These are phyloP conservation scores for Alternaria viburni DNA, from an alignment of 2,329 filamentous ascomycete genomes.

Conservation along the genomic window DNA sequence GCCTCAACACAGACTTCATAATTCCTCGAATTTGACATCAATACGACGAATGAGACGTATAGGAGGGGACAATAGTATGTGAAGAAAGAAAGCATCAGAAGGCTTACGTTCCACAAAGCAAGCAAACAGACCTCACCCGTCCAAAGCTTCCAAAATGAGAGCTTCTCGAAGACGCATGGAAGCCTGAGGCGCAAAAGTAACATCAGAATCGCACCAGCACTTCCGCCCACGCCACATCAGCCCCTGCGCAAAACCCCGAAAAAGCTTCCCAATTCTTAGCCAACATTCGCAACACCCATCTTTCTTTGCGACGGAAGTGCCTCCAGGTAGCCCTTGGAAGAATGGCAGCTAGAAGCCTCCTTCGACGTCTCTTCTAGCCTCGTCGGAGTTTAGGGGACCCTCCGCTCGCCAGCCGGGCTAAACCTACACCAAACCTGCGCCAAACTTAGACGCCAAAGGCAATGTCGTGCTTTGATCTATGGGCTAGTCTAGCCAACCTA, in stretches of 20 bases:
- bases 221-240: background rate
- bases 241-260: background rate
- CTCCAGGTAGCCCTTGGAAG: background rate
- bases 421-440: background rate
- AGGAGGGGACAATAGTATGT: background rate
- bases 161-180: conserved; percentile 1
- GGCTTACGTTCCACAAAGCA: background rate
- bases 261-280: background rate
- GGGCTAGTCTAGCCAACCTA: background rate
- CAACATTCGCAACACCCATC: background rate
- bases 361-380: background rate
- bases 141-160: background rate
- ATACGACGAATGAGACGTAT: background rate
- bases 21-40: background rate
- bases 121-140: background rate
- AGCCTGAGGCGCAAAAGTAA: background rate
- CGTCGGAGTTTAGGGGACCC: background rate
- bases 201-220: background rate
- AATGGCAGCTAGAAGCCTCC: background rate
- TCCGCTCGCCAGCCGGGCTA: background rate
- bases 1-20: background rate
- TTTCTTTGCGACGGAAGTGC: background rate
- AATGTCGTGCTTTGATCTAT: background rate
- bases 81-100: background rate
- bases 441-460: background rate